Evolutionary conservation across 164 flowering plant genomes (phyloP).

Genomic region (Magnolia kwangsiensis): DNA sequence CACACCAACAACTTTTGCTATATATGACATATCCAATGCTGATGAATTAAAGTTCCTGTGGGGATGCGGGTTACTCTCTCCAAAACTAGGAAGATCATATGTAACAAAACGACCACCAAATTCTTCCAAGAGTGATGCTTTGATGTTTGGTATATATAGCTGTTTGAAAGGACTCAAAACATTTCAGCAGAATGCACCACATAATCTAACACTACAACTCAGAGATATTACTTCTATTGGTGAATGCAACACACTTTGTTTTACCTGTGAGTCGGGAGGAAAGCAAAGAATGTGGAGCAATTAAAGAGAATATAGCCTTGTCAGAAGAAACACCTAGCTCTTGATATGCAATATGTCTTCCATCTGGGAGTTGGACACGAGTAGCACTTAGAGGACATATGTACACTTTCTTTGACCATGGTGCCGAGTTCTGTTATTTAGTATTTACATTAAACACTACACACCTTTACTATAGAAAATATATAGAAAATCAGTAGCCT

Average conservation of each 20-base stretch:
- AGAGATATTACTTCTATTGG: neutral
- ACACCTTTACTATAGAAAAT: slow-evolving; percentile 11
- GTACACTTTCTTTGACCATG: slow-evolving; percentile 45
- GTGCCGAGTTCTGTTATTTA: slow-evolving; percentile 22
- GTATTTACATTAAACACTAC: slow-evolving; percentile 59
- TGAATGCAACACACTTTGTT: slow-evolving; percentile 1
- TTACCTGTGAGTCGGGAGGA: slow-evolving; percentile 91
- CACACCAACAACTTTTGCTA: too few relatives aligned
- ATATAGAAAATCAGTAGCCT: too few relatives aligned
- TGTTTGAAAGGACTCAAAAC: slow-evolving; percentile 16
- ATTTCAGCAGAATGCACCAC: neutral
- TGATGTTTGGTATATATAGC: slow-evolving; percentile 81
- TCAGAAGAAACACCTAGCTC: slow-evolving; percentile 73
- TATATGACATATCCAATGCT: slow-evolving; percentile 61
- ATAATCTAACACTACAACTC: neutral
- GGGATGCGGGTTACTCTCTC: slow-evolving; percentile 97
- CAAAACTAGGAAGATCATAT: slow-evolving; percentile 99
- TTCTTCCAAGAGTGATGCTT: slow-evolving; percentile 62
- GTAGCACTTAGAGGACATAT: slow-evolving; percentile 67
- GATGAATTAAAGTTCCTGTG: slow-evolving; percentile 73
- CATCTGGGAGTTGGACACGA: slow-evolving; percentile 76
- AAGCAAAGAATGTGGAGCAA: slow-evolving; percentile 80
- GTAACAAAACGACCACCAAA: slow-evolving; percentile 83
- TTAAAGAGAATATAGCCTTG: slow-evolving; percentile 63
- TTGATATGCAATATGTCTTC: slow-evolving; percentile 74